Evolutionary conservation across 192 early-diverging fungal species (phyloP).

Genomic region (Gaertneriomyces semiglobifer): DNA sequence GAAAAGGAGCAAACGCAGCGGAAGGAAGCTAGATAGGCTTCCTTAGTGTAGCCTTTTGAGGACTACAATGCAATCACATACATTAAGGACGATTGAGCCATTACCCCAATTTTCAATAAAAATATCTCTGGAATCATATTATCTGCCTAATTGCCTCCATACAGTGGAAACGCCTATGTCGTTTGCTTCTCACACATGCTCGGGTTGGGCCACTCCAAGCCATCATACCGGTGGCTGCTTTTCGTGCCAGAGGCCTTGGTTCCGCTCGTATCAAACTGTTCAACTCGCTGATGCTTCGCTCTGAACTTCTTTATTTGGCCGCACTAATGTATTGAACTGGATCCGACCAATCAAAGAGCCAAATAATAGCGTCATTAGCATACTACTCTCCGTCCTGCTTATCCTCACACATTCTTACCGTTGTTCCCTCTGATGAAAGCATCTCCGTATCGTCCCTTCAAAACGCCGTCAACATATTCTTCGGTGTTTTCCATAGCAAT

Average conservation of each 20-base stretch:
- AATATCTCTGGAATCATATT: too few species aligned
- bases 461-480: constrained; percentile 91
- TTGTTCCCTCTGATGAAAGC: constrained; percentile 98
- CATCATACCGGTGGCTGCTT: too few species aligned
- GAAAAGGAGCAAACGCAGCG: background rate
- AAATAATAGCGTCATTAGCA: background rate
- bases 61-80: background rate
- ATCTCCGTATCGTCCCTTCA: constrained; percentile 92
- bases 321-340: constrained; percentile 31
- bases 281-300: background rate
- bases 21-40: background rate
- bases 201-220: too few species aligned
- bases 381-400: background rate
- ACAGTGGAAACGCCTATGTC: too few species aligned
- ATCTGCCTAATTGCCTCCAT: too few species aligned
- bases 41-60: too few species aligned
- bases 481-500: constrained; percentile 95
- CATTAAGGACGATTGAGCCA: background rate
- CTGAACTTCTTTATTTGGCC: constrained; percentile 4
- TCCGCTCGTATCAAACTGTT: too few species aligned
- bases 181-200: too few species aligned
- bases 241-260: too few species aligned
- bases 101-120: too few species aligned
- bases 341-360: background rate
- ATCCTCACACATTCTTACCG: constrained; percentile 47